Evolutionary conservation across 2,329 filamentous ascomycete genomes (phyloP).

Genomic region (Periconia digitata): DNA sequence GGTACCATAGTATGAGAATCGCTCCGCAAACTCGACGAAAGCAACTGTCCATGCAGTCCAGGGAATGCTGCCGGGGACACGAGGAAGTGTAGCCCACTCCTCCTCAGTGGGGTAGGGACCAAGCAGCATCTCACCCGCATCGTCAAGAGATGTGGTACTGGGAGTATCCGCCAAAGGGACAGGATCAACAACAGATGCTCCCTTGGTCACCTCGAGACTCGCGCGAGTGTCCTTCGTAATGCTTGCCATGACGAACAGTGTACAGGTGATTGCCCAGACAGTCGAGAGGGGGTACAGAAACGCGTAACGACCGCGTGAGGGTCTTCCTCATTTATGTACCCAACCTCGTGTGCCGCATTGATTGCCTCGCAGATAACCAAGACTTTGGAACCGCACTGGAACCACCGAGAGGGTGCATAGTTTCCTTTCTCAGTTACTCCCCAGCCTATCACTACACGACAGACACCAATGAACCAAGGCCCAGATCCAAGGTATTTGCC

Average conservation of each 20-base stretch:
- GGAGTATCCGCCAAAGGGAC: conserved; percentile 26
- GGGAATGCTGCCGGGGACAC: conserved; percentile 38
- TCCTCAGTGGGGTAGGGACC: conserved; percentile 38
- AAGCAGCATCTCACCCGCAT: conserved; percentile 22
- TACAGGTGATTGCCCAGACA: too few species aligned
- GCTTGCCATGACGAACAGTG: conserved; percentile 19
- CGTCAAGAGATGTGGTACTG: conserved; percentile 15
- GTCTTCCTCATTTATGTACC: neutral
- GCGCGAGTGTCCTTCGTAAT: conserved; percentile 24
- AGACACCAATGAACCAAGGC: neutral
- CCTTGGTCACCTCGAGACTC: conserved; percentile 37
- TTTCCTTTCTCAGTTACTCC: neutral
- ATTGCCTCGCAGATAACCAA: neutral
- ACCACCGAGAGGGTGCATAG: neutral
- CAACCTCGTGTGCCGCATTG: neutral
- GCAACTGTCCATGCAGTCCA: conserved; percentile 41
- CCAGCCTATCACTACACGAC: neutral
- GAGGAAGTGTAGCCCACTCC: conserved; percentile 38
- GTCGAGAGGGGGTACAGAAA: neutral
- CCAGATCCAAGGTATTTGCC: conserved; percentile 2
- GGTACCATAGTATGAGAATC: conserved; percentile 43
- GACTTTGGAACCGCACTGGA: neutral
- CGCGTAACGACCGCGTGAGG: neutral
- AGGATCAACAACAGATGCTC: conserved; percentile 28
- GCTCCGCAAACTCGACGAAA: conserved; percentile 39